Percentiles rank a stretch among this genome's conserved stretches.
Conservation (phyloP, 257 asterid genomes). For the Striga asiatica region DNA sequence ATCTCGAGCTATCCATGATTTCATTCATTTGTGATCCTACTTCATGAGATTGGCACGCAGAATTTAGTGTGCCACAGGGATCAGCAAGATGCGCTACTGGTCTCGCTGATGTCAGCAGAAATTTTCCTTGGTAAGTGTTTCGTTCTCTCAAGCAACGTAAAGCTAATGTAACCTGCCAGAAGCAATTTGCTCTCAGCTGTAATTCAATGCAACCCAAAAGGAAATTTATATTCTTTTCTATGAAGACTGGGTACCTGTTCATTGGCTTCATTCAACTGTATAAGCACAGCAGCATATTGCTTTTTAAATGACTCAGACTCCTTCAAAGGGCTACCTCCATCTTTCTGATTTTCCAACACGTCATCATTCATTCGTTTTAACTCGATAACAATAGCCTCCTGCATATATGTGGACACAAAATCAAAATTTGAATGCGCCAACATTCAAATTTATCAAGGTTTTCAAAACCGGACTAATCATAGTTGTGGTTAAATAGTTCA, state of each 20-base stretch:
- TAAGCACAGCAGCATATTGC: slow-evolving; percentile 75
- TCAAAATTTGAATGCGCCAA: no score
- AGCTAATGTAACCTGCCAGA: slow-evolving; percentile 59
- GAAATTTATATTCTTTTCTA: not conserved
- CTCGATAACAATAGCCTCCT: slow-evolving; percentile 86
- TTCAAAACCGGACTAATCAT: no score
- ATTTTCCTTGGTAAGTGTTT: slow-evolving; percentile 60
- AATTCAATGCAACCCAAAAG: not conserved
- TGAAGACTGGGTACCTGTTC: slow-evolving; percentile 38
- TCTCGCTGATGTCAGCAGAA: slow-evolving; percentile 32
- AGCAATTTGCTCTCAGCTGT: not conserved
- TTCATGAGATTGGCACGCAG: slow-evolving; percentile 40
- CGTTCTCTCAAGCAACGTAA: slow-evolving; percentile 59
- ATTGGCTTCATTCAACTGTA: slow-evolving; percentile 63
- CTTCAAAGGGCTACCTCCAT: slow-evolving; percentile 46
- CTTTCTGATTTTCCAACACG: slow-evolving; percentile 52
- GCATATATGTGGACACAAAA: slow-evolving; percentile 18
- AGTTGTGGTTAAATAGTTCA: no score
- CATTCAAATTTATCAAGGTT: no score
- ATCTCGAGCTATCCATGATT: slow-evolving; percentile 64
- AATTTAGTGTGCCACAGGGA: slow-evolving; percentile 24
- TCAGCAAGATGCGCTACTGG: slow-evolving; percentile 31
- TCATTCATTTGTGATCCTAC: slow-evolving; percentile 53
- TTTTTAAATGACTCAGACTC: slow-evolving; percentile 71
- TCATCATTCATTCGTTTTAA: slow-evolving; percentile 82